These are phyloP conservation scores for Albophoma yamanashiensis DNA, from an alignment of 2,329 filamentous ascomycete species.

Conservation along the genomic window DNA sequence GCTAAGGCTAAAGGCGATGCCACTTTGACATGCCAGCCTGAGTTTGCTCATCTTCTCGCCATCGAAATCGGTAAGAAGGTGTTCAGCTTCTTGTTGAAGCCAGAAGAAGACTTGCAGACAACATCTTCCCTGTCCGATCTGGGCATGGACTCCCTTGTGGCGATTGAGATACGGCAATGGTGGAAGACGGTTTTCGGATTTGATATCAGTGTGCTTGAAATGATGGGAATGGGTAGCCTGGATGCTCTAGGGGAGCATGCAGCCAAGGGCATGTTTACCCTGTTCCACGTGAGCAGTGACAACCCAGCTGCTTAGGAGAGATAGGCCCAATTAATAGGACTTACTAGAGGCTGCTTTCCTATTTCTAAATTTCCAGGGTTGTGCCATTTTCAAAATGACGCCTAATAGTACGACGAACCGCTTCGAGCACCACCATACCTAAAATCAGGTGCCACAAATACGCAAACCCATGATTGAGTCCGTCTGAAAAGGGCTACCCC, in stretches of 20 bases:
- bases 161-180: constrained; percentile 12
- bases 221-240: constrained; percentile 9
- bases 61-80: constrained; percentile 9
- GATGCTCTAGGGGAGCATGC: constrained; percentile 6
- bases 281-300: background rate
- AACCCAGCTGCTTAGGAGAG: background rate
- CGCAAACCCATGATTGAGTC: too few species aligned
- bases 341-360: too few species aligned
- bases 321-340: too few species aligned
- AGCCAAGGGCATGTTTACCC: background rate
- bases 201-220: constrained; percentile 10
- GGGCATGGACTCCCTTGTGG: constrained; percentile 13
- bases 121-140: constrained; percentile 4
- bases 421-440: too few species aligned
- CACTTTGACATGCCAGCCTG: background rate
- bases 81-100: constrained; percentile 7
- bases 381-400: too few species aligned
- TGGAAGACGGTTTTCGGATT: constrained; percentile 8
- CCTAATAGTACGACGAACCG: too few species aligned
- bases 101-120: constrained; percentile 3
- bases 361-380: too few species aligned
- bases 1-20: background rate
- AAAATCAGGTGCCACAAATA: too few species aligned
- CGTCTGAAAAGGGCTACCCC: too few species aligned
- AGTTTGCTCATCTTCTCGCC: constrained; percentile 1